Evolutionary conservation across 495 filamentous ascomycete species (phyloP).

Genomic region (Xylaria longipes): DNA sequence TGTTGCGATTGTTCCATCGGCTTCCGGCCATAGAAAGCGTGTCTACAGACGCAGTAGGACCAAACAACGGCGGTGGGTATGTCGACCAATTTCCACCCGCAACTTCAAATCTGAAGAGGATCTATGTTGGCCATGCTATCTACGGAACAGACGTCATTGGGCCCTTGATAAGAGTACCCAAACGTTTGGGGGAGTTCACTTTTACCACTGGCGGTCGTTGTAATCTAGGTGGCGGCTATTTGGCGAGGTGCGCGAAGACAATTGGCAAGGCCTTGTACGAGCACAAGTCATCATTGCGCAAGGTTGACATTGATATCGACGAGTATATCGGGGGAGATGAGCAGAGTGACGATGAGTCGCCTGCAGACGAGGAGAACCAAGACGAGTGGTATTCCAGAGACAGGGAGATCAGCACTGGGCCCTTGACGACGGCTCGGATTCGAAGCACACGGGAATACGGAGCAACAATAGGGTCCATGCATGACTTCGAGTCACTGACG

Average conservation of each 20-base stretch:
- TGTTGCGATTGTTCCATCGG: constrained; percentile 9
- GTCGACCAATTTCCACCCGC: background rate
- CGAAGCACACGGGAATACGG: background rate
- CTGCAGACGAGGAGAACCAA: background rate
- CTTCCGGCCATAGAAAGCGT: constrained; percentile 10
- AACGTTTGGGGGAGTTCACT: background rate
- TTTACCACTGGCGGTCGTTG: background rate
- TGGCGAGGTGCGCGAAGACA: background rate
- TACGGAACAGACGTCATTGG: background rate
- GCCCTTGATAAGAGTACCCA: background rate
- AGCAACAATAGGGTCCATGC: constrained; percentile 3
- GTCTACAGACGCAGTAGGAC: background rate
- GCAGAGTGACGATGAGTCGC: background rate
- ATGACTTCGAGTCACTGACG: constrained; percentile 1
- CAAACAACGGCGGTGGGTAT: background rate
- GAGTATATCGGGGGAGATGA: background rate
- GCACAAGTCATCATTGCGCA: constrained; percentile 10
- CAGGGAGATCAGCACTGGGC: background rate
- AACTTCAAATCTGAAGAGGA: constrained; percentile 4
- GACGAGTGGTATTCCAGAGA: background rate
- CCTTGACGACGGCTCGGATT: background rate
- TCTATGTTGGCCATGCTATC: background rate
- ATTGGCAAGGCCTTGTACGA: constrained; percentile 2
- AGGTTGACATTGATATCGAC: constrained; percentile 1
- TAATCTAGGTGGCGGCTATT: background rate